phyloP scores from a whole-genome alignment of 1,284 basidiomycete genomes.

The Ustilago loliicola region DNA sequence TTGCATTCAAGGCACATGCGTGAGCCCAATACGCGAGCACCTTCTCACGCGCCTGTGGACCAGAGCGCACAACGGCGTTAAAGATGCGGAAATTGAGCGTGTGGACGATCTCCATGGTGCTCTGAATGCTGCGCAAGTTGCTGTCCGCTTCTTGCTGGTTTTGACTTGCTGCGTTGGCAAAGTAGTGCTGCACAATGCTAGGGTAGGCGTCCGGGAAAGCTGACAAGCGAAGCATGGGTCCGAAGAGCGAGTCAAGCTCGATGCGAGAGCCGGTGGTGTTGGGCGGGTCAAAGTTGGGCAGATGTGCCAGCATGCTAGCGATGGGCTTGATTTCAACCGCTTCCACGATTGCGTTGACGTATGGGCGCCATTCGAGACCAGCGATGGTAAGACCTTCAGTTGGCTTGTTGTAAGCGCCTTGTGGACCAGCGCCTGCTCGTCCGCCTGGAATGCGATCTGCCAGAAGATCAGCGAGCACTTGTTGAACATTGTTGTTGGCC shows the following conservation, averaged over 20 bases:
- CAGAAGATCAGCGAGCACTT: conserved; percentile 61
- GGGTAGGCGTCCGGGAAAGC: conserved; percentile 64
- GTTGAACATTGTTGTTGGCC: conserved; percentile 56
- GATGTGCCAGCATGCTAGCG: conserved; percentile 78
- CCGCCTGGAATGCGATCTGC: conserved; percentile 45
- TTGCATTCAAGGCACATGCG: conserved; percentile 82
- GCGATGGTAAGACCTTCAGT: conserved; percentile 69
- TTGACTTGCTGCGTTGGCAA: conserved; percentile 52
- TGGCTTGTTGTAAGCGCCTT: conserved; percentile 14
- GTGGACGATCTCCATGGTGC: conserved; percentile 72
- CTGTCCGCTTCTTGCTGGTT: conserved; percentile 59
- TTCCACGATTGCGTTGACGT: conserved; percentile 83
- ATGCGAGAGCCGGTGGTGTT: conserved; percentile 74
- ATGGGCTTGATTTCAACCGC: conserved; percentile 86
- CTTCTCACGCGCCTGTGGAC: conserved; percentile 82
- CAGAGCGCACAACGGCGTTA: conserved; percentile 87
- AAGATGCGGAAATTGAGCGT: conserved; percentile 87
- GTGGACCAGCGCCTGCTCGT: conserved; percentile 11
- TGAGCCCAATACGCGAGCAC: conserved; percentile 87
- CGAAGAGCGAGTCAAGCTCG: conserved; percentile 65
- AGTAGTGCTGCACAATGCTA: conserved; percentile 57
- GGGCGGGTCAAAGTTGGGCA: conserved; percentile 80
- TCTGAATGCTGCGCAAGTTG: conserved; percentile 55
- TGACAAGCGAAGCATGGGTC: conserved; percentile 63
- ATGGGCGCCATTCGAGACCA: conserved; percentile 81